Evolutionary conservation across 2,329 filamentous ascomycete species (phyloP), one percentile per base, ranked within the genome.

Genomic region (Biscogniauxia sp.): DNA sequence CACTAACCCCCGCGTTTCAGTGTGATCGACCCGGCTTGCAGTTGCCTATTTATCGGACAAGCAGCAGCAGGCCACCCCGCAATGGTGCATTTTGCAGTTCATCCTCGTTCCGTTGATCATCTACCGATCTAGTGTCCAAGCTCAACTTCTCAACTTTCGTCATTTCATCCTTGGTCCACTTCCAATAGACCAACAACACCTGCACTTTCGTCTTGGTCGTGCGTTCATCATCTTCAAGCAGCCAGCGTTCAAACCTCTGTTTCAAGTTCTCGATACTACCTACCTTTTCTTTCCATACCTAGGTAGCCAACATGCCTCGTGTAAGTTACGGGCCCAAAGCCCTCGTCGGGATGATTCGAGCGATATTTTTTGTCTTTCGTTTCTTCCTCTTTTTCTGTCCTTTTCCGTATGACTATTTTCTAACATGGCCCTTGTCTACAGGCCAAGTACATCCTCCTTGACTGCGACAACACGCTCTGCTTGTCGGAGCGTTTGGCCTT

Each of bases 401-500:
- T 41, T 28, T 13, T 20, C 28, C 57, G 52, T 49, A 32, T 26
- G 9, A 25, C 19, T 41, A 20, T 41, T 59, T 61, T 51, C 63
- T 67, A 59, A 68, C 59, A 53, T 52, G 59, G 58, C 49, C 19
- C 20, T 54, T 23, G 3, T 23, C 17, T 59, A 55, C 69, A 87
- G 84, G 84, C 85, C 74, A 87, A 83, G 60, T 80, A 84, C 67
- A 76, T 88, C 66, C 80, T 88, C 68, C 84, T 87, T 73, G 85
- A 88, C 68, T 80, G 77, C 69, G 79, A 92, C 82, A 92, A 92
- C 81, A 92, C 89, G 64, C 88, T 92, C 72, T 89, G 90, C 76
- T 82, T 90, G 75, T 91, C 88, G 55, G 89, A 92, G 79, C 84
- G 84, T 66, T 79, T 91, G 66, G 89, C 89, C 72, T 92, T 92